Evolutionary conservation across 1,284 basidiomycete species (phyloP).

Genomic region (Takashimella tepidaria): DNA sequence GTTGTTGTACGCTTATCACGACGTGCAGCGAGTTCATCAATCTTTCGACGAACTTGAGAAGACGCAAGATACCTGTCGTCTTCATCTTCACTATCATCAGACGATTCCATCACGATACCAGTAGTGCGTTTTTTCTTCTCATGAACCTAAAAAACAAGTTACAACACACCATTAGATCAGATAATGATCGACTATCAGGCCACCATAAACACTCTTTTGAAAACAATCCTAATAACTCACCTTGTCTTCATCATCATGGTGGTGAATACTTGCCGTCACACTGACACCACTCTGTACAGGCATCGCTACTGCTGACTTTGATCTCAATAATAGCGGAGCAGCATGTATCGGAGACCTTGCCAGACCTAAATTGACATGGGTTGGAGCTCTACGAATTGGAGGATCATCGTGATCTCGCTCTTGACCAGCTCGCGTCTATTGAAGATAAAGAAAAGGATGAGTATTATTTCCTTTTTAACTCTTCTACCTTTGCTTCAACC

Average conservation of each 20-base stretch:
- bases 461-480: no score
- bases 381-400: constrained; percentile 28
- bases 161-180: background rate
- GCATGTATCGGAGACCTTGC: constrained; percentile 20
- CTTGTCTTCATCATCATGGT: background rate
- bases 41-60: constrained; percentile 31
- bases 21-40: constrained; percentile 33
- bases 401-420: constrained; percentile 4
- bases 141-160: background rate
- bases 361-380: constrained; percentile 28
- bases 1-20: constrained; percentile 13
- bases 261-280: constrained; percentile 19
- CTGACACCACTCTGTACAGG: constrained; percentile 42
- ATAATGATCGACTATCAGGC: background rate
- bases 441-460: no score
- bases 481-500: no score
- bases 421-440: constrained; percentile 4
- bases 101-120: constrained; percentile 30
- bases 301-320: constrained; percentile 42
- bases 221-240: background rate
- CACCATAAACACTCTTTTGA: background rate
- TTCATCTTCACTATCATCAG: constrained; percentile 31
- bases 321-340: constrained; percentile 28
- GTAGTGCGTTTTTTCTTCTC: constrained; percentile 1
- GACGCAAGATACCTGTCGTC: constrained; percentile 36